These are phyloP conservation scores for Torulaspora indica DNA, from an alignment of 805 yeast genomes.

Conservation along the genomic window DNA sequence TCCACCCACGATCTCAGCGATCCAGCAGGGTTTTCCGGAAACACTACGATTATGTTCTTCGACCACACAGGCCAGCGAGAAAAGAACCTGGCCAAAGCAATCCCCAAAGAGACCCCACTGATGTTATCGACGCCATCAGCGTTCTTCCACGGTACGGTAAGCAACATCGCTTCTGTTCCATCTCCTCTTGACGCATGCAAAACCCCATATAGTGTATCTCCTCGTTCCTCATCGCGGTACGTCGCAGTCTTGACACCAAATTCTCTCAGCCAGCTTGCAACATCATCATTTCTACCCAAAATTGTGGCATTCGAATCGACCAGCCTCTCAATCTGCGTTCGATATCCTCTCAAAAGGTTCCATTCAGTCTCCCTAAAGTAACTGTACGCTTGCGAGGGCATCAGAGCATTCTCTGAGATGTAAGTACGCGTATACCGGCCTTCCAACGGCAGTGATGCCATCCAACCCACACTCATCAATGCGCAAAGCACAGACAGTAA, in stretches of 20 bases:
- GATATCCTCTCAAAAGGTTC: conserved; percentile 83
- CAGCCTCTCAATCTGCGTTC: conserved; percentile 43
- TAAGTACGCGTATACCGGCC: conserved; percentile 83
- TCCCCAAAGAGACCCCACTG: conserved; percentile 72
- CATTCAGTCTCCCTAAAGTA: conserved; percentile 93
- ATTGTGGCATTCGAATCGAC: conserved; percentile 17
- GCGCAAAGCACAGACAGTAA: conserved; percentile 41
- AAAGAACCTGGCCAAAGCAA: conserved; percentile 75
- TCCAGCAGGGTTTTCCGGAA: conserved; percentile 64
- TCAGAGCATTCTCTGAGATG: conserved; percentile 89
- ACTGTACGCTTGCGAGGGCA: conserved; percentile 93
- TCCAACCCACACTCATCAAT: conserved; percentile 49
- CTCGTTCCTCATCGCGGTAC: conserved; percentile 40
- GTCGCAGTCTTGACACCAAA: conserved; percentile 65
- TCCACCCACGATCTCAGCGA: conserved; percentile 86
- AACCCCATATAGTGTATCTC: conserved; percentile 65
- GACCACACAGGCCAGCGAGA: conserved; percentile 91
- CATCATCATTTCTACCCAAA: conserved; percentile 40
- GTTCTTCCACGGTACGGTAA: conserved; percentile 83
- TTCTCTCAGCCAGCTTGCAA: conserved; percentile 59
- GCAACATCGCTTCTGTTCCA: conserved; percentile 89
- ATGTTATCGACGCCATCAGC: conserved; percentile 59
- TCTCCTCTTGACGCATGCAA: conserved; percentile 94
- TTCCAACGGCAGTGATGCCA: conserved; percentile 60
- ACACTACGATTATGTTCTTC: conserved; percentile 81